These are phyloP conservation scores for Starmerella bacillaris DNA, from an alignment of 805 yeast genomes.

Conservation along the genomic window DNA sequence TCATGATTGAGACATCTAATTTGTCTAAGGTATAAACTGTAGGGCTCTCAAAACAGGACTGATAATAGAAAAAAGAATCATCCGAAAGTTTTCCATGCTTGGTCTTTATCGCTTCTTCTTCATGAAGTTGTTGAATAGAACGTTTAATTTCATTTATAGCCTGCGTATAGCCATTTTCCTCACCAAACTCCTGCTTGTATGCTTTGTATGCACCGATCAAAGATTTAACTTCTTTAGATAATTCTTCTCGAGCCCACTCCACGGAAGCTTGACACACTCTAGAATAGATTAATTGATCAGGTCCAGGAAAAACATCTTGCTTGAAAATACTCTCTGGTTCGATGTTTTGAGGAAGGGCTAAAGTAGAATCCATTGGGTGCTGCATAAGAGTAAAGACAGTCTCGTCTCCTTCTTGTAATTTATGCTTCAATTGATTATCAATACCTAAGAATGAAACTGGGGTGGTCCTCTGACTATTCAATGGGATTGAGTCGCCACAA, in stretches of 20 bases:
- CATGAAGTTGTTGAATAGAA: background rate
- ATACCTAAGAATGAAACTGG: conserved; percentile 14
- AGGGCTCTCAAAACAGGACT: conserved; percentile 52
- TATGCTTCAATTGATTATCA: background rate
- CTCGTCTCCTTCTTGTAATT: conserved; percentile 16
- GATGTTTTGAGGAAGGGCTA: conserved; percentile 10
- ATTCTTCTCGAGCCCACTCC: conserved; percentile 35
- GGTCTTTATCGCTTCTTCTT: background rate
- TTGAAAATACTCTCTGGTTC: background rate
- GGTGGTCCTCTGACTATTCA: conserved; percentile 1
- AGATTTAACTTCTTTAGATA: conserved; percentile 39
- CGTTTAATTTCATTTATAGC: conserved; percentile 10
- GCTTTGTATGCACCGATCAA: conserved; percentile 35
- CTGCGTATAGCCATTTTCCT: conserved; percentile 14
- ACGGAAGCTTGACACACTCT: conserved; percentile 53
- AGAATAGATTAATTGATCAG: conserved; percentile 29
- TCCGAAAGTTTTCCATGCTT: conserved; percentile 16
- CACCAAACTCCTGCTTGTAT: conserved; percentile 25
- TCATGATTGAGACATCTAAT: conserved; percentile 59
- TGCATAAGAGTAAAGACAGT: conserved; percentile 14
- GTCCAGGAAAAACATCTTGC: conserved; percentile 20
- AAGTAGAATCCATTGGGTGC: conserved; percentile 5
- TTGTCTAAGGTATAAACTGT: conserved; percentile 55
- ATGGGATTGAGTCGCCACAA: conserved; percentile 12
- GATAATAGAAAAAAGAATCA: conserved; percentile 50